Conservation (phyloP, 306 rosid genomes). For the Rosa rugosa region DNA sequence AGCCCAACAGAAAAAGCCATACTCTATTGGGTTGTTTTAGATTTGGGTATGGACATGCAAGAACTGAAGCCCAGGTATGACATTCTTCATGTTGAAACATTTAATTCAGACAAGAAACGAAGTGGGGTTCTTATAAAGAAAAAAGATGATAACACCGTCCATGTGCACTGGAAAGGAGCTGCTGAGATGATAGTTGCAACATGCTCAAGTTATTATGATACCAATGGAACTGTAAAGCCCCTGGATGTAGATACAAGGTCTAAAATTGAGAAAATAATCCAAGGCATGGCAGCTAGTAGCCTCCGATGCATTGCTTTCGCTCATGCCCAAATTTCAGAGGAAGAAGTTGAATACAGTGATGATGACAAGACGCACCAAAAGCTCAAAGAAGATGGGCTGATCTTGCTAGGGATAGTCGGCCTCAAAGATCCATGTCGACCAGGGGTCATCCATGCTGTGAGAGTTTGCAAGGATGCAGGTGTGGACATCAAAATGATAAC, state of each 20-base stretch:
- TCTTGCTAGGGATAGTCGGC: constrained; percentile 75
- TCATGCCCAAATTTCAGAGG: constrained; percentile 43
- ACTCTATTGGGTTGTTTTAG: constrained; percentile 65
- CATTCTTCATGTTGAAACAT: constrained; percentile 73
- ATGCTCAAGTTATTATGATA: constrained; percentile 60
- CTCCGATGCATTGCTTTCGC: constrained; percentile 88
- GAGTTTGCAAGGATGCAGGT: constrained; percentile 63
- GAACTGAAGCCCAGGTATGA: constrained; percentile 46
- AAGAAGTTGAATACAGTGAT: constrained; percentile 28
- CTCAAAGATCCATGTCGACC: constrained; percentile 85
- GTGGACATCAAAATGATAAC: constrained; percentile 85
- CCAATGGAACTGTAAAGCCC: constrained; percentile 41
- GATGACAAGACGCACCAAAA: constrained; percentile 21
- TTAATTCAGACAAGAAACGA: constrained; percentile 80
- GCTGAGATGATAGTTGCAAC: constrained; percentile 78
- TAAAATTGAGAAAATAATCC: constrained; percentile 50
- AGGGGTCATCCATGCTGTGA: constrained; percentile 55
- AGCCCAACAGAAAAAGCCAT: constrained; percentile 88
- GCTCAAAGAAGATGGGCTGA: constrained; percentile 54
- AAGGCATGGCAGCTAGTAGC: constrained; percentile 90
- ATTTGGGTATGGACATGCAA: constrained; percentile 66
- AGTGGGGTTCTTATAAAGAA: constrained; percentile 68
- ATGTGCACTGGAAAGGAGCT: constrained; percentile 91
- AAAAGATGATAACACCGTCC: constrained; percentile 39
- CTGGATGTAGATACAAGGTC: constrained; percentile 41